Percentiles rank a stretch among this genome's conserved stretches.
These are phyloP conservation scores for Dactylonectria macrodidyma DNA, from an alignment of 2,329 filamentous ascomycete genomes.

Conservation along the genomic window DNA sequence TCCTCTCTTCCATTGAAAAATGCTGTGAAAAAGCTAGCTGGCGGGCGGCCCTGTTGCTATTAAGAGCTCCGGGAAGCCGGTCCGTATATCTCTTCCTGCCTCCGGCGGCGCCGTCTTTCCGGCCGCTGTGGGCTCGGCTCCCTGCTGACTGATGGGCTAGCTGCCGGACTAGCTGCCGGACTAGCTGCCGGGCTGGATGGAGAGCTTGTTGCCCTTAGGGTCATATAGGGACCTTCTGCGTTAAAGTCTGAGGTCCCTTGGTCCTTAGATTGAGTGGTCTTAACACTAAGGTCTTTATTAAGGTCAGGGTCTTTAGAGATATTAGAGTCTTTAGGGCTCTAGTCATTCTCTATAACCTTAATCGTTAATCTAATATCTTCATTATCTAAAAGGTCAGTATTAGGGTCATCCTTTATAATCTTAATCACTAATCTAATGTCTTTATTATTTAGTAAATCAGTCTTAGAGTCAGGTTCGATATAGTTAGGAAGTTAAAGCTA, in stretches of 20 bases:
- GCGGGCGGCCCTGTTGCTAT: neutral
- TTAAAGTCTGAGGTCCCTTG: neutral
- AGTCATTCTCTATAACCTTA: too few species aligned
- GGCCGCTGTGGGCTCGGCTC: neutral
- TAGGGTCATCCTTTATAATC: neutral
- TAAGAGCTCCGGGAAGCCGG: too few species aligned
- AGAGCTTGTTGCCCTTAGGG: neutral
- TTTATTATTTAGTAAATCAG: slow-evolving; percentile 7
- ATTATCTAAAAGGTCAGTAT: slow-evolving; percentile 9
- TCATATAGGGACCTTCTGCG: neutral
- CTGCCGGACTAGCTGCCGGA: neutral
- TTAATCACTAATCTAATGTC: neutral
- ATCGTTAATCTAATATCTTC: neutral
- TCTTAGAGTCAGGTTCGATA: slow-evolving; percentile 9
- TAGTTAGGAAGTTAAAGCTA: slow-evolving; percentile 10
- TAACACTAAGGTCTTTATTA: neutral
- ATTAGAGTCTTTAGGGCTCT: too few species aligned
- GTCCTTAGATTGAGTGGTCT: neutral
- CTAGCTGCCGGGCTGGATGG: too few species aligned
- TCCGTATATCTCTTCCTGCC: too few species aligned
- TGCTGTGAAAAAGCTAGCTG: slow-evolving; percentile 6
- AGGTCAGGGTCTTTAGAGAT: too few species aligned
- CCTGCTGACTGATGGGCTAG: neutral
- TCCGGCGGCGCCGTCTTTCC: neutral
- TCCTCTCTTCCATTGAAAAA: slow-evolving; percentile 7